Percentiles rank a stretch among this genome's conserved stretches.
phyloP scores from a whole-genome alignment of 129 eudicot species.

The Escallonia rubra region DNA sequence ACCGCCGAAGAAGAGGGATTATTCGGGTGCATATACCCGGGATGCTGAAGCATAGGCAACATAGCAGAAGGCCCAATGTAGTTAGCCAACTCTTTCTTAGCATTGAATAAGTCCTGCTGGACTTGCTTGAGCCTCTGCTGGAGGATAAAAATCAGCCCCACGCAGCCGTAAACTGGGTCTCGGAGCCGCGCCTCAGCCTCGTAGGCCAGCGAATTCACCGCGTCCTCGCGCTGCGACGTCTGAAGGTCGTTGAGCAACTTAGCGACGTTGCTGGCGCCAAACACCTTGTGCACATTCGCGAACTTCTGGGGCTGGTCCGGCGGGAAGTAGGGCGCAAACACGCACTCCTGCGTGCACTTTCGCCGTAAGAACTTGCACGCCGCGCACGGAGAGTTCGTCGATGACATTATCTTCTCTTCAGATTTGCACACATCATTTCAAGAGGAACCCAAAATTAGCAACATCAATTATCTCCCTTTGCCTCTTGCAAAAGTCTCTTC shows the following conservation, averaged over 20 bases:
- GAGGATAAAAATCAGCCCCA: slow-evolving; percentile 63
- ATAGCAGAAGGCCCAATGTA: slow-evolving; percentile 72
- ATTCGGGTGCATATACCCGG: slow-evolving; percentile 31
- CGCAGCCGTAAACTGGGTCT: slow-evolving; percentile 92
- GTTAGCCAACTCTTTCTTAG: slow-evolving; percentile 57
- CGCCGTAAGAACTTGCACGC: slow-evolving; percentile 80
- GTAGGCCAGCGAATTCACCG: slow-evolving; percentile 72
- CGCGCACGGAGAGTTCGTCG: slow-evolving; percentile 79
- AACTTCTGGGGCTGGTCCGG: slow-evolving; percentile 77
- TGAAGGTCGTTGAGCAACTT: slow-evolving; percentile 65
- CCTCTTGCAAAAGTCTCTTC: no score
- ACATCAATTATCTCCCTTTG: no score
- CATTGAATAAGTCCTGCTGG: slow-evolving; percentile 46
- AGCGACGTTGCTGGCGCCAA: slow-evolving; percentile 82
- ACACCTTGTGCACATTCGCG: slow-evolving; percentile 41
- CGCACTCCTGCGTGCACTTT: slow-evolving; percentile 89
- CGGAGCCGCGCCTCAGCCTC: slow-evolving; percentile 81
- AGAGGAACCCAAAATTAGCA: not conserved
- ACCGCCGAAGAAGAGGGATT: slow-evolving; percentile 13
- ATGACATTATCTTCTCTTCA: slow-evolving; percentile 39
- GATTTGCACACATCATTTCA: slow-evolving; percentile 23
- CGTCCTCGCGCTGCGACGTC: slow-evolving; percentile 70
- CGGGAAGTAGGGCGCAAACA: slow-evolving; percentile 84
- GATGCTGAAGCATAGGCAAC: slow-evolving; percentile 51
- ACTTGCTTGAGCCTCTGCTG: slow-evolving; percentile 70